Percentiles rank a stretch among this genome's conserved stretches.
These are phyloP conservation scores for Corynascus novoguineensis DNA, from an alignment of 495 filamentous ascomycete genomes.

Conservation along the genomic window DNA sequence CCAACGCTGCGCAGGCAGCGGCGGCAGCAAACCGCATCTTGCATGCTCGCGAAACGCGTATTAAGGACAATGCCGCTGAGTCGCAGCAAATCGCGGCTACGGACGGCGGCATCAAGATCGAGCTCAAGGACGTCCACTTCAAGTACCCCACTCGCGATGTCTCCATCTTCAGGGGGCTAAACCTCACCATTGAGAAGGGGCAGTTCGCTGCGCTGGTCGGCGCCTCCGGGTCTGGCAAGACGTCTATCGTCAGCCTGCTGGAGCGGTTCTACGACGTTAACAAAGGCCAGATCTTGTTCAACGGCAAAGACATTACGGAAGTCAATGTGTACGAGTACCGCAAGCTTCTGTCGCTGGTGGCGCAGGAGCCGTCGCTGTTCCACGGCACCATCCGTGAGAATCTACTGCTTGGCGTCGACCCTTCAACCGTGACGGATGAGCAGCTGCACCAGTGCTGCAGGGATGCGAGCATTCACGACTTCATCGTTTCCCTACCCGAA, in stretches of 20 bases:
- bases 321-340: constrained; percentile 49
- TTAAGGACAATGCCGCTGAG: constrained; percentile 19
- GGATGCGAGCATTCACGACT: constrained; percentile 58
- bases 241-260: constrained; percentile 58
- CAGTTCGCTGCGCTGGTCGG: constrained; percentile 67
- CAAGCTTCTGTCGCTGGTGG: constrained; percentile 51
- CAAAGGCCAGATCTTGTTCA: constrained; percentile 48
- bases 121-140: constrained; percentile 54
- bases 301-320: constrained; percentile 44
- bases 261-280: constrained; percentile 58
- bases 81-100: constrained; percentile 31
- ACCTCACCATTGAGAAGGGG: constrained; percentile 56
- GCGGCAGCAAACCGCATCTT: constrained; percentile 45
- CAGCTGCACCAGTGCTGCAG: constrained; percentile 51
- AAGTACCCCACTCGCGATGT: constrained; percentile 52
- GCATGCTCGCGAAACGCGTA: constrained; percentile 33
- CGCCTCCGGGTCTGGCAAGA: constrained; percentile 67
- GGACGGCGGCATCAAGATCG: constrained; percentile 47
- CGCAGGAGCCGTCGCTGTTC: constrained; percentile 56
- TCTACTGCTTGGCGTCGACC: constrained; percentile 47
- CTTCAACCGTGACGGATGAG: constrained; percentile 41
- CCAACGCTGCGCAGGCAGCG: constrained; percentile 45
- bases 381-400: constrained; percentile 56
- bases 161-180: constrained; percentile 48
- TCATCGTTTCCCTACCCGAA: constrained; percentile 55